phyloP scores from a whole-genome alignment of 148 eudicot species.

The Gaultheria prostrata region DNA sequence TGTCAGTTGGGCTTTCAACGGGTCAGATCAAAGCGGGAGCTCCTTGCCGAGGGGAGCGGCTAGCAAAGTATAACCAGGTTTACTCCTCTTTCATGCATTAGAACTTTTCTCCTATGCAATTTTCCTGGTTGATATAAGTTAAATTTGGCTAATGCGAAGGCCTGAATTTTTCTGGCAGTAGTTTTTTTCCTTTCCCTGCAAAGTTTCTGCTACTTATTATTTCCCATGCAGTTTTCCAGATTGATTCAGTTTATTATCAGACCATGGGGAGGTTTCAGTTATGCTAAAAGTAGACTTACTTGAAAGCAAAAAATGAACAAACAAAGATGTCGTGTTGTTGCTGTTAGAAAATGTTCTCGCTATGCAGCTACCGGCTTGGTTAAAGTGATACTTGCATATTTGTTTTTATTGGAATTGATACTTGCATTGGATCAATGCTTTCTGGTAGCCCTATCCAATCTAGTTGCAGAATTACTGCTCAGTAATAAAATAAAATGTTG shows the following conservation, averaged over 20 bases:
- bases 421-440: background rate
- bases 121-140: background rate
- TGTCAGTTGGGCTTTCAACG: slow-evolving; percentile 80
- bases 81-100: slow-evolving; percentile 14
- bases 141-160: background rate
- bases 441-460: background rate
- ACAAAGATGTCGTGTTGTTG: background rate
- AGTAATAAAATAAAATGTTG: background rate
- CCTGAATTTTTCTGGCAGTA: background rate
- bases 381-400: background rate
- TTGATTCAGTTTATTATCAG: background rate
- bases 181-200: background rate
- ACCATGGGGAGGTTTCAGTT: background rate
- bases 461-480: background rate
- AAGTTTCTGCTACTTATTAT: background rate
- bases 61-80: slow-evolving; percentile 97
- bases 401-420: background rate
- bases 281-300: background rate
- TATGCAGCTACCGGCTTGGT: background rate
- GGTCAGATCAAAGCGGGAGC: slow-evolving; percentile 98
- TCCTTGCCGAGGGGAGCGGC: slow-evolving; percentile 93
- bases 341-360: background rate
- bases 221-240: background rate
- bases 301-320: background rate
- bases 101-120: background rate